Evolutionary conservation across 306 rosid species (phyloP), one percentile per base, ranked within the genome.

Genomic region (Fragaria ananassa): DNA sequence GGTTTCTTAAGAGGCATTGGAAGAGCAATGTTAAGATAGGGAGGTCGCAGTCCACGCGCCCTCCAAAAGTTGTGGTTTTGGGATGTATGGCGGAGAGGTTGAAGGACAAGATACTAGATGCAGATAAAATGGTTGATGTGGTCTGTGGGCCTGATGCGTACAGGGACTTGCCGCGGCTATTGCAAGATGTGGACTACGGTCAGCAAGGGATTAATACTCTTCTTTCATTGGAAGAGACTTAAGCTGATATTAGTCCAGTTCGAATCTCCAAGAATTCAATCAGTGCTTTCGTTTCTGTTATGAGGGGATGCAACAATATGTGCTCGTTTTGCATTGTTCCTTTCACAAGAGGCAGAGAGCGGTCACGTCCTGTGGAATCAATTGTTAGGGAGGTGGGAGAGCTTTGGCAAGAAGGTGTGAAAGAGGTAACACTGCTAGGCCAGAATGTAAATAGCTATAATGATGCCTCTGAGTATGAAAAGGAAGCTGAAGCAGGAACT

Each of bases 251-350:
- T 81, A 90, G 87, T 80, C 96, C 97, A 1, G 97, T 96, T 74
- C 81, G 98, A 80, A 88, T 96, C 70, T 87, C 99, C 35, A 89
- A 91, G 80, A 96, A 91, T 69, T 89, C 97, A 0, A 80, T 95
- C 63, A 70, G 87, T 81, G 99, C 99, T 34, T 95, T 95, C 78
- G 97, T 95, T 71, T 95, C 99, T 0, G 88, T 92, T 67, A 95
- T 95, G 99, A 92, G 99, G 83, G 97, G 99, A 17, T 96, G 99
- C 89, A 96, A 91, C 81, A 96, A 96, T 85, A 96, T 96, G 99
- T 92, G 98, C 78, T 96, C 98, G 1, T 96, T 92, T 83, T 96
- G 99, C 78, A 89, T 96, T 71, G 99, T 92, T 66, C 98, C 99
- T 70, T 92, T 91, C 72, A 96, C 98, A 8, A 83, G 99, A 86